A percentile compares a stretch with the other conserved stretches of the same genome.
phyloP scores from a whole-genome alignment of 352 stramenopile species.

The Globisporangium barbulae region DNA sequence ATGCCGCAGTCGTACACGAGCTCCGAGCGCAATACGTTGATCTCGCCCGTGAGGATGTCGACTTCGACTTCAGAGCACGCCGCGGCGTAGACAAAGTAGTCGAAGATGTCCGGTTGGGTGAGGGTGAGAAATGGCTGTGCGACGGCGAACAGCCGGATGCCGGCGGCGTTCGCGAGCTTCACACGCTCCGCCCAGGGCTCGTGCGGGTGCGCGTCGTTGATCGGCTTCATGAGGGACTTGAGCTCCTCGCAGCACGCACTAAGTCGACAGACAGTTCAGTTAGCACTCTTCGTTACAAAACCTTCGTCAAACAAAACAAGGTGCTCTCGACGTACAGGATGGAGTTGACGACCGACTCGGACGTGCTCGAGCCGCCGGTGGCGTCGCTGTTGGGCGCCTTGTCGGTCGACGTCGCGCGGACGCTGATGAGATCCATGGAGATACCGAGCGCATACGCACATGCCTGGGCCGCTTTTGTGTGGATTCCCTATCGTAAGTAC shows the following conservation, averaged over 20 bases:
- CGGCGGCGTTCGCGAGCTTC: slow-evolving; percentile 84
- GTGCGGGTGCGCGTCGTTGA: slow-evolving; percentile 16
- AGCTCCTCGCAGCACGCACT: slow-evolving; percentile 44
- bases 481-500: slow-evolving; percentile 36
- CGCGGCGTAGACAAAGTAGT: slow-evolving; percentile 95
- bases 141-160: slow-evolving; percentile 94
- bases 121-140: slow-evolving; percentile 85
- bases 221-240: slow-evolving; percentile 31
- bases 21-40: slow-evolving; percentile 75
- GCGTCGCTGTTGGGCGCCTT: slow-evolving; percentile 39
- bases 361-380: slow-evolving; percentile 54
- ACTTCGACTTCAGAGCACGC: slow-evolving; percentile 93
- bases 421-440: slow-evolving; percentile 32
- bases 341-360: slow-evolving; percentile 41
- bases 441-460: slow-evolving; percentile 46
- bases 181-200: slow-evolving; percentile 58
- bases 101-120: slow-evolving; percentile 88
- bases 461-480: slow-evolving; percentile 60
- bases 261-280: background rate
- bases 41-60: slow-evolving; percentile 94
- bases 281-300: background rate
- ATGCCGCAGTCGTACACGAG: slow-evolving; percentile 92
- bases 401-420: slow-evolving; percentile 49
- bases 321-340: slow-evolving; percentile 24
- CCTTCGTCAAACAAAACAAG: background rate